Evolutionary conservation across 169 alveolate species (phyloP).

Genomic region (Eimeria maxima): DNA sequence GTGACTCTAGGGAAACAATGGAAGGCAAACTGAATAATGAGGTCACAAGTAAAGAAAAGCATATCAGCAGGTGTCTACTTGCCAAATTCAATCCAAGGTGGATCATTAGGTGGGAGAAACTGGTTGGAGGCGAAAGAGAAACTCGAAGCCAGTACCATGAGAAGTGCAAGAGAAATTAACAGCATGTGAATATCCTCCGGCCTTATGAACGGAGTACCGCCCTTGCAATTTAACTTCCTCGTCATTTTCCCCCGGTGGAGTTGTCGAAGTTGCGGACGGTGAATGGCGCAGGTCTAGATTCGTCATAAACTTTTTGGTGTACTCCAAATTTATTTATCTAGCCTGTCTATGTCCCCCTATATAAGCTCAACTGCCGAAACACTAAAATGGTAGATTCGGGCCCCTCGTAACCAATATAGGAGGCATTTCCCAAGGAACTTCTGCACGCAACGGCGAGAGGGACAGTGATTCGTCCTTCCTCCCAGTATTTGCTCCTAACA

Average conservation of each 20-base stretch:
- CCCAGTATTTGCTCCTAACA: background rate
- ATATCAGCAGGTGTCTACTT: background rate
- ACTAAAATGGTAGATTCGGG: background rate
- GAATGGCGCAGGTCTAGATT: background rate
- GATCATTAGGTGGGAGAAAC: background rate
- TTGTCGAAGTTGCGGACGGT: background rate
- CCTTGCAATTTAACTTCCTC: background rate
- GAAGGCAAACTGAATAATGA: background rate
- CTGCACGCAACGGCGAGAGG: background rate
- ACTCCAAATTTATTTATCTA: background rate
- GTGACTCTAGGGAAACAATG: background rate
- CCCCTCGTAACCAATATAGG: background rate
- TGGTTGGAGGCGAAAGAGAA: constrained; percentile 34
- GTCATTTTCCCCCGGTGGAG: background rate
- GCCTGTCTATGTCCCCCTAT: background rate
- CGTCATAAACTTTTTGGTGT: background rate
- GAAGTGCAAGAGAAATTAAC: constrained; percentile 50
- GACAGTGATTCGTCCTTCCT: background rate
- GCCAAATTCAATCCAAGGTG: constrained; percentile 67
- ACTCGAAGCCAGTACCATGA: constrained; percentile 54
- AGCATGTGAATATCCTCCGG: constrained; percentile 67
- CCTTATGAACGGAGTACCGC: constrained; percentile 27
- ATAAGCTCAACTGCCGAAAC: background rate
- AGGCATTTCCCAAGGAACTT: background rate
- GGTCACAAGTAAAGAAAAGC: background rate